A percentile compares a stretch with the other conserved stretches of the same genome.
These are phyloP conservation scores for Metschnikowia vanudenii DNA, from an alignment of 805 yeast species.

Conservation along the genomic window DNA sequence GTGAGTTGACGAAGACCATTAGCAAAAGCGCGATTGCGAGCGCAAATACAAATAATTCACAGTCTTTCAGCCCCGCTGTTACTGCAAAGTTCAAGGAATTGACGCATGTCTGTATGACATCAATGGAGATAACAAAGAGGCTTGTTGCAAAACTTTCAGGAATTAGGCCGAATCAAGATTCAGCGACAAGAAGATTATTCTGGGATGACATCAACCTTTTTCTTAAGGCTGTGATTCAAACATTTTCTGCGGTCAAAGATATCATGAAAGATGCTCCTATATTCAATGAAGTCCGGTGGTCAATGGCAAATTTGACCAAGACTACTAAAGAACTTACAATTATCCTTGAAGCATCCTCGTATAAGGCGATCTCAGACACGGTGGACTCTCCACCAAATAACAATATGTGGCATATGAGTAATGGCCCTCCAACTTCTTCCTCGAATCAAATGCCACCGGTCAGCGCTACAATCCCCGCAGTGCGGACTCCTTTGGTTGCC, in stretches of 20 bases:
- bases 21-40: conserved; percentile 59
- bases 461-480: conserved; percentile 4
- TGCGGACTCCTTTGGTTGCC: conserved; percentile 19
- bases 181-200: conserved; percentile 56
- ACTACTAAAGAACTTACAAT: conserved; percentile 91
- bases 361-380: conserved; percentile 17
- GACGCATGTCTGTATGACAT: conserved; percentile 70
- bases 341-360: conserved; percentile 55
- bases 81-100: conserved; percentile 72
- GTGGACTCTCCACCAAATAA: conserved; percentile 14
- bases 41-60: conserved; percentile 26
- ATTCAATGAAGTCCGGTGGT: conserved; percentile 74
- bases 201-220: conserved; percentile 87
- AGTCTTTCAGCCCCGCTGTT: conserved; percentile 37
- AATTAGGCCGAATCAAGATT: conserved; percentile 47
- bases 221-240: conserved; percentile 77
- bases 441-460: neutral
- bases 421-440: conserved; percentile 5
- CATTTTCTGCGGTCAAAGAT: conserved; percentile 77
- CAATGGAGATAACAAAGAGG: conserved; percentile 78
- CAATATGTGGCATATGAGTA: conserved; percentile 13
- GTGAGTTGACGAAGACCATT: conserved; percentile 68
- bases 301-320: conserved; percentile 77
- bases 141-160: conserved; percentile 54
- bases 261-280: conserved; percentile 81